Evolutionary conservation across 176 grass and related monocot genomes (phyloP), one percentile per base, ranked within the genome.

Genomic region (Juncus inflexus): DNA sequence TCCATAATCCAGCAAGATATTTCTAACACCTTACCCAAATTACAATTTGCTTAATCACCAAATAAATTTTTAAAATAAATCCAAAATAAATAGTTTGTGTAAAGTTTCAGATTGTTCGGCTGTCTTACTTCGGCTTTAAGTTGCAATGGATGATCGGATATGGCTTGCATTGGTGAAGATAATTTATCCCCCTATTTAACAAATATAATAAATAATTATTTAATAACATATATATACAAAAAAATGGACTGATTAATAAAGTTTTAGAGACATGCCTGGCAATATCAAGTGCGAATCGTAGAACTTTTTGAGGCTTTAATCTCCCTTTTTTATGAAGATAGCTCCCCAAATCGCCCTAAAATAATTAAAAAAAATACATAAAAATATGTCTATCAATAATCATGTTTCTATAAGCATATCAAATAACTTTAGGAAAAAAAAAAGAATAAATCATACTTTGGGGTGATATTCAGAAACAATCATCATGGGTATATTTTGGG

Each of bases 11-110:
- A 99, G 80, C 77, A 99, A 99, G 85, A 99, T 99, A 92, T 99
- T 89, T 90, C 95, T 99, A 87, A 85, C 94, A 92, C 95, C 95
- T 99, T 99, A 92, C 83, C 83, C 83, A 99, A 71, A 86, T 80
- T 89, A 66, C 0, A 70, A 45, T n/a, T 59, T 54, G 19, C 58
- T 15, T 4, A 82, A 66, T 74, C 19, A 52, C 11, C 54, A 65
- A 60, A 37, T 66, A 43, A 57, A 54, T 60, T 28, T 63, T 14
- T 37, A 35, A 10, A 54, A 64, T 10, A 52, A 41, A 13, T 45
- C 3, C 37, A 49, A 9, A 39, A 0, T 35, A 74, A 60, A 39
- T 66, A 5, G 7, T 10, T 12, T 59, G 40, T 28, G 19, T 28
- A 35, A 42, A 66, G 67, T 55, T 70, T 81, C 77, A 52, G 58